Evolutionary conservation across 2,329 filamentous ascomycete genomes (phyloP), one percentile per base, ranked within the genome.

Genomic region (Fusarium torreyae): DNA sequence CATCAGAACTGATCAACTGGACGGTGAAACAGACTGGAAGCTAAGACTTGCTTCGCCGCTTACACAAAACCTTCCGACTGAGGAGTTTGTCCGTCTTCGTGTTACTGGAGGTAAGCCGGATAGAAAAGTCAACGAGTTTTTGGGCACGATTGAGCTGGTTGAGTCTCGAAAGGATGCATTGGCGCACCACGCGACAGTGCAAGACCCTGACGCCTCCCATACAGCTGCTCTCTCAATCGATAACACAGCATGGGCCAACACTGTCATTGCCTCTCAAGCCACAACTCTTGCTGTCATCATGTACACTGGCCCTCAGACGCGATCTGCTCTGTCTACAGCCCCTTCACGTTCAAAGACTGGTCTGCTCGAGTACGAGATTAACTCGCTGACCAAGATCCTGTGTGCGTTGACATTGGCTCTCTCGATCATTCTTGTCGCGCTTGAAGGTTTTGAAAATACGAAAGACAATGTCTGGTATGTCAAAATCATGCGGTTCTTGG

Each of bases 11-110:
- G 96, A 99, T 79, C 96, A 99, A 77, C 86, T 99, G 11, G 96
- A 99, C 75, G 96, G 96, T 72, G 96, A 99, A 81, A 99, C 96
- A 0, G 96, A 99, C 77, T 99, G 96, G 97, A 99, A 99, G 81
- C 84, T 99, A 58, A 91, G 97, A 31, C 81, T 98, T 36, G 94
- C 96, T 2, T 96, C 94, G 14, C 89, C 93, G 0, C 81, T 98
- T 26, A 95, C 94, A 1, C 96, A 99, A 76, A 87, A 84, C n/a
- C 83, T 99, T 20, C 81, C 89, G 0, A 81, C 90, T 2, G 87
- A 88, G 45, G 93, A 97, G 70, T 90, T 97, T 66, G 85, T 89
- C 53, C 85, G 88, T 18, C 81, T 91, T 34, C 85, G 86, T 26
- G 88, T 99, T 49, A 92, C 91, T 5, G 96, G 94, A 34, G 94